phyloP scores from a whole-genome alignment of 2,329 filamentous ascomycete genomes.

The Hypoxylon sp. region DNA sequence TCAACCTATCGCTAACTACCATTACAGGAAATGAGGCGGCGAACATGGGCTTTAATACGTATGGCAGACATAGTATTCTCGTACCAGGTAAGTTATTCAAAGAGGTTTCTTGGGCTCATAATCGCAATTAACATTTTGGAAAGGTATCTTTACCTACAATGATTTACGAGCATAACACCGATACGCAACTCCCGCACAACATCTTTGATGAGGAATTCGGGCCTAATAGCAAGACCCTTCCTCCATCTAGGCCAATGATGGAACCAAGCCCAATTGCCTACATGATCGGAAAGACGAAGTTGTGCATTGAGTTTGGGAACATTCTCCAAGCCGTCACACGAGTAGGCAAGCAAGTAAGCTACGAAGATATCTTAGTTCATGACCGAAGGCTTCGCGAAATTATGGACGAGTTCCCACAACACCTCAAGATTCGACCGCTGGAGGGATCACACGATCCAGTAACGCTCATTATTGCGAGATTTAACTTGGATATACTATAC shows the following conservation, averaged over 20 bases:
- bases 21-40: constrained; percentile 71
- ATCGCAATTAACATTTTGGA: constrained; percentile 14
- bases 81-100: constrained; percentile 68
- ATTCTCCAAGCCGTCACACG: constrained; percentile 73
- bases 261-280: constrained; percentile 82
- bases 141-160: constrained; percentile 69
- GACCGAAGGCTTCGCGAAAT: constrained; percentile 69
- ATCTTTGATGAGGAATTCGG: constrained; percentile 84
- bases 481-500: constrained; percentile 84
- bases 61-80: constrained; percentile 81
- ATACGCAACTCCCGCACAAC: constrained; percentile 78
- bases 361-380: constrained; percentile 71
- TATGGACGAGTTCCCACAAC: constrained; percentile 76
- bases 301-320: constrained; percentile 74
- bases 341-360: constrained; percentile 63
- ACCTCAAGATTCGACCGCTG: constrained; percentile 78
- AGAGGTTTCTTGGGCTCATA: too few species aligned
- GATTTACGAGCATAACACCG: constrained; percentile 77
- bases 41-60: constrained; percentile 75
- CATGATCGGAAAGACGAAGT: constrained; percentile 76
- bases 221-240: constrained; percentile 72
- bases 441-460: constrained; percentile 82
- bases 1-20: constrained; percentile 26
- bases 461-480: constrained; percentile 84
- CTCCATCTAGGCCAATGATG: constrained; percentile 70